Base-by-base conservation (phyloP, 257 asterid genomes). In the Jacaranda mimosifolia region DNA sequence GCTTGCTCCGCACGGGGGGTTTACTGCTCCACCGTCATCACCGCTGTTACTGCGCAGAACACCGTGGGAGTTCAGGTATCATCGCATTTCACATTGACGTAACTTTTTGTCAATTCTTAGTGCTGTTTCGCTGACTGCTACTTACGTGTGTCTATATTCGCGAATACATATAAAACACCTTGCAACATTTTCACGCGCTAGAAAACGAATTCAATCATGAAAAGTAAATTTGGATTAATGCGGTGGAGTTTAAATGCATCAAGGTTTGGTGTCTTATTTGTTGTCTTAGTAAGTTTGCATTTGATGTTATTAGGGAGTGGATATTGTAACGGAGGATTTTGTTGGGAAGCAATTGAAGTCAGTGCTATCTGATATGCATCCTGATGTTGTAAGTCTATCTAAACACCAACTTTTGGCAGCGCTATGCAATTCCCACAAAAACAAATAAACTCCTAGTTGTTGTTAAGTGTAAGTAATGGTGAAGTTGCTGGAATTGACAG, bases 41-140 rank as follows among this genome's bases (percentile, higher is more conserved):
- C 99, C 38, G 97, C 99, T 53, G 86, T 95, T 80, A 95, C 98
- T 40, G 99, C 98, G 40, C 98, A 95, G 89, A 95, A 95, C 82
- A 95, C 97, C 40, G 86, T 83, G 0, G 99, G 98, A 42, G 98
- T 95, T 78, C 99, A 95, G 97, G 98, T 92, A 9, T 39, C 26
- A 15, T 66, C 63, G 21, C 59, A 3, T 17, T 72, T 70, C 68
- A 19, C 56, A 48, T 53, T 62, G 66, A 63, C 45, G 12, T 21
- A 42, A 51, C 63, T 70, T 3, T 46, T 32, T 76, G 39, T 3
- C 1, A 26, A 17, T 51, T 32, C 21, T 32, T 69, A 0, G 11
- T 51, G 26, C 63, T 69, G 57, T 3, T 69, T 52, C 9, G 66
- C 17, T 26, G 32, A 32, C 3, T 11, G 18, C 3, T 32, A 6